Evolutionary conservation across 768 basidiomycete species (phyloP).

Genomic region (Lactarius vividus): DNA sequence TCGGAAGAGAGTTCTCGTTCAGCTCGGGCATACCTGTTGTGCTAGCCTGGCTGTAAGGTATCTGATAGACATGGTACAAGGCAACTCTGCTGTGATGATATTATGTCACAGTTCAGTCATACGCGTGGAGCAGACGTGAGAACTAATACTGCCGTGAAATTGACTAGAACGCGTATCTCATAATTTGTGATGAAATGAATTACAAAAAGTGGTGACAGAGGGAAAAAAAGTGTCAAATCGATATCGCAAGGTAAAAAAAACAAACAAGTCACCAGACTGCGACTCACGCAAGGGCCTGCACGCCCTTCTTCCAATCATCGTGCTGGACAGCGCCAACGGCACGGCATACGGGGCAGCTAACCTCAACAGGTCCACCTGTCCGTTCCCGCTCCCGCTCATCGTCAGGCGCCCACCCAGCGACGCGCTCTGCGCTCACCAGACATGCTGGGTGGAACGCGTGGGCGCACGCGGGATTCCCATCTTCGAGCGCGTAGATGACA

Average conservation of each 20-base stretch:
- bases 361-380: constrained; percentile 47
- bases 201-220: neutral
- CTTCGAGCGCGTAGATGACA: constrained; percentile 35
- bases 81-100: neutral
- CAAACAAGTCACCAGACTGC: neutral
- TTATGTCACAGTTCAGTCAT: constrained; percentile 15
- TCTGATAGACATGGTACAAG: constrained; percentile 41
- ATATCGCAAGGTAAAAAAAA: neutral
- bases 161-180: neutral
- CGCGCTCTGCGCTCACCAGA: constrained; percentile 65
- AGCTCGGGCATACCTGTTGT: constrained; percentile 50
- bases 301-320: constrained; percentile 60
- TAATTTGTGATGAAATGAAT: neutral
- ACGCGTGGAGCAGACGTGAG: neutral
- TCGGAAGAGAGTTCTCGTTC: neutral
- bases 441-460: constrained; percentile 75
- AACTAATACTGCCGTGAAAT: constrained; percentile 1
- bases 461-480: constrained; percentile 43
- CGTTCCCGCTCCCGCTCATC: constrained; percentile 36
- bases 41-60: constrained; percentile 44
- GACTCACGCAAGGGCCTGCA: constrained; percentile 29
- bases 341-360: constrained; percentile 74
- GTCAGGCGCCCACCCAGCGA: constrained; percentile 53
- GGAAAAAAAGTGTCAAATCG: neutral
- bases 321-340: constrained; percentile 56